Evolutionary conservation across 768 basidiomycete species (phyloP).

Genomic region (Leccinum disarticulatum): DNA sequence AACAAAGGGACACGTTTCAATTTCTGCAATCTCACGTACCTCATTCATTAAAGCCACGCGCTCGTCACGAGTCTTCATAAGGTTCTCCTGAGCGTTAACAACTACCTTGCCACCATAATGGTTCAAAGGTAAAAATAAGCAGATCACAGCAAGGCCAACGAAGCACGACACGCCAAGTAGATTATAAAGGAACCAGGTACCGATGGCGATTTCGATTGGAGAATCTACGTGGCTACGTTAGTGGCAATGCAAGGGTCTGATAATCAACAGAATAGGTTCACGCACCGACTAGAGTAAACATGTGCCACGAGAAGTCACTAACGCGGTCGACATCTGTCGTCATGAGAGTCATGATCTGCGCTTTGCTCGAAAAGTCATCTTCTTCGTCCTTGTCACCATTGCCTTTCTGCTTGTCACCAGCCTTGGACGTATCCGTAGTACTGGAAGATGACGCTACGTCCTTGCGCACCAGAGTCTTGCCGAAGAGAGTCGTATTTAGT

Average conservation of each 20-base stretch:
- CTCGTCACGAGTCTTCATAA: conserved; percentile 92
- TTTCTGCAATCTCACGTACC: conserved; percentile 26
- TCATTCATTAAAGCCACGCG: conserved; percentile 92
- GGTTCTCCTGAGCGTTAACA: conserved; percentile 73
- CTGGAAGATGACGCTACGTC: conserved; percentile 70
- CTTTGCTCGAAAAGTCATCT: conserved; percentile 63
- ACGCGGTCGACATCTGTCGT: conserved; percentile 92
- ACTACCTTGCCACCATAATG: conserved; percentile 83
- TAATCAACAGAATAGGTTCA: conserved; percentile 16
- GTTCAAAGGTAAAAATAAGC: conserved; percentile 73
- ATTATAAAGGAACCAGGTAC: conserved; percentile 71
- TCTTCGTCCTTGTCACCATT: conserved; percentile 34
- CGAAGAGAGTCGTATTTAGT: conserved; percentile 81
- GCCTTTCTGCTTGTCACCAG: conserved; percentile 18
- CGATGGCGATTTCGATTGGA: conserved; percentile 76
- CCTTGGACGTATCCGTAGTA: conserved; percentile 25
- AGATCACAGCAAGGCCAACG: conserved; percentile 74
- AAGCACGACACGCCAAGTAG: conserved; percentile 79
- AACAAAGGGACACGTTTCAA: background rate
- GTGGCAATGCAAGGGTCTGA: background rate
- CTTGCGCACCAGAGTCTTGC: conserved; percentile 84
- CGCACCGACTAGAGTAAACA: conserved; percentile 72
- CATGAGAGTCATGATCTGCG: conserved; percentile 93
- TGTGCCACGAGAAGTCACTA: conserved; percentile 79
- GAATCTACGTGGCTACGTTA: conserved; percentile 47